Evolutionary conservation across 2,329 filamentous ascomycete genomes (phyloP), one percentile per base, ranked within the genome.

Genomic region (Elsinoe perseae): DNA sequence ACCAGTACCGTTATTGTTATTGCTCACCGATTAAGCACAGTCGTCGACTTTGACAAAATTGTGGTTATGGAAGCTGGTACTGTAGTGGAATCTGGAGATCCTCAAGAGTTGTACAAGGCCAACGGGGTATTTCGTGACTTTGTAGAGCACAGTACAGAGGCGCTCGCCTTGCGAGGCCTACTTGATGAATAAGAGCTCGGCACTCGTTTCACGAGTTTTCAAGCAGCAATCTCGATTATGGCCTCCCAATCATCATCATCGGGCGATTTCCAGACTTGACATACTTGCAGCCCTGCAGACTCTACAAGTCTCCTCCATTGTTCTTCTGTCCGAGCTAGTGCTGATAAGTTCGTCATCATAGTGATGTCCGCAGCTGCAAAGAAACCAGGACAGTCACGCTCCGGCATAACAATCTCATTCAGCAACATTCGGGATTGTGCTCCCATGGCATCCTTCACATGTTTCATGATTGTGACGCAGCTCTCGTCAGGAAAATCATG

Each of bases 1-100:
- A 71, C 70, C 2, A 78, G 81, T 58, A 87, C 84, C 0, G 77
- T 87, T 54, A 72, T 82, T 52, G 73, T 77, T 0, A 77, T 82
- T 1, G 78, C 79, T 2, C 80, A 82, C 66, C 77, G 79, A 27
- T 69, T 82, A 34, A 74, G 79, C 30, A 79, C 78, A 56, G 77
- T 82, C 12, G 68, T 78, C 58, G 75, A 77, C 53, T 80, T 77
- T 61, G 77, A 81, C 61, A 67, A 66, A 25, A 73, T 82, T 21
- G 70, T 75, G 1, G 75, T 81, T 6, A 72, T 81, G 69, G 75
- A 80, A 23, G 65, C 68, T 8, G 79, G 78, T 2, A 63, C 63
- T 46, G 64, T 80, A 6, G 71, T 76, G 1, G 78, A 81, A 54
- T 48, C 58, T 18, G 64, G 63, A 6, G 43, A 54, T 34, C 65